Conservation (phyloP, 768 basidiomycete species). For the Lyophyllum atratum region DNA sequence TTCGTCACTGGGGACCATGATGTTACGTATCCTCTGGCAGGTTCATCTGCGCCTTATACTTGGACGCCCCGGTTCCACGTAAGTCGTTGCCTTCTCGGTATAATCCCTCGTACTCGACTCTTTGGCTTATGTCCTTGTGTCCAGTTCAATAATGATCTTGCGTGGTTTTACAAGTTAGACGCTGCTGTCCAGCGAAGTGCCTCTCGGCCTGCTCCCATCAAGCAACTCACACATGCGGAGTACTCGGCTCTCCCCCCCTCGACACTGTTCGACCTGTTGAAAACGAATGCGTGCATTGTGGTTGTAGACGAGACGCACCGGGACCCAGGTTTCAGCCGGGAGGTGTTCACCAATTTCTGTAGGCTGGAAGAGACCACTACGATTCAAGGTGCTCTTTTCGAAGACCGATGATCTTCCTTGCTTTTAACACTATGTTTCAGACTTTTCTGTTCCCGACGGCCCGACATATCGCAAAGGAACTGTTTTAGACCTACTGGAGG, state of each 20-base stretch:
- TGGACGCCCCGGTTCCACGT: no score
- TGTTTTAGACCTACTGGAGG: not conserved
- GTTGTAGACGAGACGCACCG: not conserved
- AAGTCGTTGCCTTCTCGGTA: no score
- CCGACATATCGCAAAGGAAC: not conserved
- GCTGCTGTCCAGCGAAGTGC: no score
- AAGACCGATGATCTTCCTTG: not conserved
- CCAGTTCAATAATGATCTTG: no score
- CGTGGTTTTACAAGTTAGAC: no score
- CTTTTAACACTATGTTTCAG: not conserved
- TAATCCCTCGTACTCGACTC: no score
- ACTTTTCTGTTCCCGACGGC: not conserved
- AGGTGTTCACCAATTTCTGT: not conserved
- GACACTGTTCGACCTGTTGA: not conserved
- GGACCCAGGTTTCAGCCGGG: not conserved
- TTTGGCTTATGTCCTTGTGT: no score
- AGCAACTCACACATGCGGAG: no score
- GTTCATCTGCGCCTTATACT: no score
- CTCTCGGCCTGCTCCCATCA: no score
- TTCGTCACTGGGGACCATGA: no score
- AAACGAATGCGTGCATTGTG: not conserved
- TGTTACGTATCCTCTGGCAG: no score
- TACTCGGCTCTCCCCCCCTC: not conserved
- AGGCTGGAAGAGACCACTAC: not conserved
- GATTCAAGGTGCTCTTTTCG: not conserved